phyloP scores from a whole-genome alignment of 108 stramenopile species.

The Skeletonema grethae region DNA sequence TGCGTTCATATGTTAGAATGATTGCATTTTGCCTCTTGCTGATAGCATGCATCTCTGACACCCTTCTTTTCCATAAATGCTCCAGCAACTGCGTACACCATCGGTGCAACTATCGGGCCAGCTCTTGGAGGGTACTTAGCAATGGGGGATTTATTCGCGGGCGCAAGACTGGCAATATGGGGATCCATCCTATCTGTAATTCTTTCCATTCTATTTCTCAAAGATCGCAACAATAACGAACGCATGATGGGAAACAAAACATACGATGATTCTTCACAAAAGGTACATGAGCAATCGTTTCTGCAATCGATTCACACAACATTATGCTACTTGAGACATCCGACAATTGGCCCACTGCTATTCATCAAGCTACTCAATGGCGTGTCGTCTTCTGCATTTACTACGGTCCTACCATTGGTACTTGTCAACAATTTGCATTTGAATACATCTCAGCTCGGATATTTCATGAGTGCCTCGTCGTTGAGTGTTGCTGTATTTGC shows the following conservation, averaged over 20 bases:
- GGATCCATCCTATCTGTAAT: conserved; percentile 68
- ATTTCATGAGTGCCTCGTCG: conserved; percentile 65
- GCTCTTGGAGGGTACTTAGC: conserved; percentile 74
- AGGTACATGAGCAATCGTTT: conserved; percentile 29
- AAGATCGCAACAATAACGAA: conserved; percentile 20
- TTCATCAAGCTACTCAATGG: conserved; percentile 72
- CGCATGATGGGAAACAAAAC: neutral
- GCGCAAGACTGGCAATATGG: conserved; percentile 72
- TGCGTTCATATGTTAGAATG: neutral
- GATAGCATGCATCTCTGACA: conserved; percentile 17
- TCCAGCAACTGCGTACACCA: conserved; percentile 66
- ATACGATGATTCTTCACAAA: neutral
- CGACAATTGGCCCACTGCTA: conserved; percentile 59
- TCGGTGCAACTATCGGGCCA: conserved; percentile 79
- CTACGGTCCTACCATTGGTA: conserved; percentile 64
- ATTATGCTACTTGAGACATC: conserved; percentile 36
- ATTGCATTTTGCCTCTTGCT: neutral
- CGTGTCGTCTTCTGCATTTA: conserved; percentile 62
- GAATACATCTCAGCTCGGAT: conserved; percentile 57
- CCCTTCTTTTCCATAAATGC: neutral
- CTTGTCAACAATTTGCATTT: conserved; percentile 56
- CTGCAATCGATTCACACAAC: conserved; percentile 35
- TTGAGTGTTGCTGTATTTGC: conserved; percentile 68
- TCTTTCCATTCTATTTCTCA: conserved; percentile 57
- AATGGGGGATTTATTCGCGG: conserved; percentile 62